Evolutionary conservation across 768 basidiomycete genomes (phyloP).

Genomic region (Xanthoconium purpureum): DNA sequence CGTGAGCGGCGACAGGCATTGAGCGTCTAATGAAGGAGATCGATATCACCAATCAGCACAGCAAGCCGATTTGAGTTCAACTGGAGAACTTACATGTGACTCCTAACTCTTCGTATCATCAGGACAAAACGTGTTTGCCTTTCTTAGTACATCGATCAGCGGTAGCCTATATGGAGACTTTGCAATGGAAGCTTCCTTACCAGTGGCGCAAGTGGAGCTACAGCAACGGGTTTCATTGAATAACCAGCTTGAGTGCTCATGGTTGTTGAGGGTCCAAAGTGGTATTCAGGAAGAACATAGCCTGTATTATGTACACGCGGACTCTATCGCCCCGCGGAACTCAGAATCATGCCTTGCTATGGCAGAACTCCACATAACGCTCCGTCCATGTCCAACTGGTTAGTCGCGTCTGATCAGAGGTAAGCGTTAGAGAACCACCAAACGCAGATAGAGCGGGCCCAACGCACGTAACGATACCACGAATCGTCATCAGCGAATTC

Average conservation of each 20-base stretch:
- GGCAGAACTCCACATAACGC: constrained; percentile 25
- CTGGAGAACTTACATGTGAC: background rate
- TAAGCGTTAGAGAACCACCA: background rate
- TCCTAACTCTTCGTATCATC: background rate
- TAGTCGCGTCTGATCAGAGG: constrained; percentile 13
- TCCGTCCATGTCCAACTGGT: constrained; percentile 24
- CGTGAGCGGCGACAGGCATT: background rate
- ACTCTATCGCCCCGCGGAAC: background rate
- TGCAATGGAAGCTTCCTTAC: background rate
- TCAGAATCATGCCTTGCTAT: background rate
- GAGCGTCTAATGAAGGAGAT: background rate
- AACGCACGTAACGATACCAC: constrained; percentile 34
- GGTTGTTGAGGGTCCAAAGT: background rate
- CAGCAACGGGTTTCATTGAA: background rate
- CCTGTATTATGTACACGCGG: background rate
- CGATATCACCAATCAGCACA: background rate
- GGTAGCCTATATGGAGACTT: background rate
- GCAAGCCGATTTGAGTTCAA: background rate
- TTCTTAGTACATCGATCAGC: background rate
- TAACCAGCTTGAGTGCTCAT: background rate
- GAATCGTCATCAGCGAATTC: constrained; percentile 32
- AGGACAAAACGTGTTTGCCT: constrained; percentile 13
- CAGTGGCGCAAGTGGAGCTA: background rate
- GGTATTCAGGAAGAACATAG: background rate
- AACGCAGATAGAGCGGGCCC: background rate